Percentiles rank a stretch among this genome's conserved stretches.
phyloP scores from a whole-genome alignment of 2,329 filamentous ascomycete genomes.

The Neonectria faginata region DNA sequence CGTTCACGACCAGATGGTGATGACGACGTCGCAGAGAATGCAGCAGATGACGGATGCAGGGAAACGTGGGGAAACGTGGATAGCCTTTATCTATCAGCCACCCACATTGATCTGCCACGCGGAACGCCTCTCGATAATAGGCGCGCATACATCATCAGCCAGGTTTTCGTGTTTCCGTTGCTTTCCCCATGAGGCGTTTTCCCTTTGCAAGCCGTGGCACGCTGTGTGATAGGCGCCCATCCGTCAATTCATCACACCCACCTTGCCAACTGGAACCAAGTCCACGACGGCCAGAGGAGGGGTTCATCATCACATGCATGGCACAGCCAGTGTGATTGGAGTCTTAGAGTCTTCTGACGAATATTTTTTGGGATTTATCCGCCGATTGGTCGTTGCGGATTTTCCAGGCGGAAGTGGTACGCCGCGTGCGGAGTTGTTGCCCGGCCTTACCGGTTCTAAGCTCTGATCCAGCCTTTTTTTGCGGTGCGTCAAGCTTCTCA shows the following conservation, averaged over 20 bases:
- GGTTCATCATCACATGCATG: conserved; percentile 26
- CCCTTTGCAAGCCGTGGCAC: conserved; percentile 37
- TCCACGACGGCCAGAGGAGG: conserved; percentile 28
- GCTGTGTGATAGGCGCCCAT: conserved; percentile 41
- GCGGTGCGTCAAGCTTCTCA: conserved; percentile 5
- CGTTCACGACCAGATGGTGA: background rate
- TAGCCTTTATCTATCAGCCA: conserved; percentile 13
- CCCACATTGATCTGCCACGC: conserved; percentile 7
- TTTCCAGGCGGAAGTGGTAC: conserved; percentile 23
- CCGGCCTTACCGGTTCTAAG: conserved; percentile 14
- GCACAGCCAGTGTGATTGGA: conserved; percentile 12
- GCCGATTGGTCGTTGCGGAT: conserved; percentile 21
- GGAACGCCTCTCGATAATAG: conserved; percentile 31
- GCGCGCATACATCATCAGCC: conserved; percentile 37
- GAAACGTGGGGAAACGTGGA: conserved; percentile 21
- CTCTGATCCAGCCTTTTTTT: background rate
- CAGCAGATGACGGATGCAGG: conserved; percentile 4
- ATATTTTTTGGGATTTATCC: conserved; percentile 19
- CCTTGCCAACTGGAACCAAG: conserved; percentile 29
- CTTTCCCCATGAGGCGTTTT: conserved; percentile 32
- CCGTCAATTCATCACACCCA: conserved; percentile 22
- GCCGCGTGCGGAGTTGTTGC: conserved; percentile 18
- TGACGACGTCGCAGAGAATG: conserved; percentile 15
- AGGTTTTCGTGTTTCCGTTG: conserved; percentile 35
- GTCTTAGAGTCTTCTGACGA: conserved; percentile 17